Conservation (phyloP, 495 filamentous ascomycete species). For the Aspergillus affinis region DNA sequence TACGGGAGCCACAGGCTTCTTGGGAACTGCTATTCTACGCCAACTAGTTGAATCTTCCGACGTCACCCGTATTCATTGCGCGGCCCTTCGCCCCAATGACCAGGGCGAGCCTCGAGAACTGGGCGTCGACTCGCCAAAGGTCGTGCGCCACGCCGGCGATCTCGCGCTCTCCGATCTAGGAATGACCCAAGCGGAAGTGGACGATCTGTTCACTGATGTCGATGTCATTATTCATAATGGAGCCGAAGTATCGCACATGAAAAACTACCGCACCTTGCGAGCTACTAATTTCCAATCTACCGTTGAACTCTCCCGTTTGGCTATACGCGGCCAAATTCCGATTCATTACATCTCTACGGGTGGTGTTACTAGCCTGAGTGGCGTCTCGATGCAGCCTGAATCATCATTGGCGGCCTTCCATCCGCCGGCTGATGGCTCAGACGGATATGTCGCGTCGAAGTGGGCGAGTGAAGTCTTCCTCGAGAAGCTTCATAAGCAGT, state of each 20-base stretch:
- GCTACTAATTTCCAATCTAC: too few species aligned
- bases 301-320: constrained; percentile 28
- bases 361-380: constrained; percentile 27
- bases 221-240: constrained; percentile 54
- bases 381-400: neutral
- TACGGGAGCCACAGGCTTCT: constrained; percentile 23
- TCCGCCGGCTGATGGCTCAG: constrained; percentile 11
- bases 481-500: constrained; percentile 28
- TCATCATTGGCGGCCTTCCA: neutral
- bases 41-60: constrained; percentile 12
- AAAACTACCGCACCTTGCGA: constrained; percentile 47
- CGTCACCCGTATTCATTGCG: constrained; percentile 20
- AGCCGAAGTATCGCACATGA: constrained; percentile 49
- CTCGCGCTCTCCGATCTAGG: too few species aligned
- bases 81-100: too few species aligned
- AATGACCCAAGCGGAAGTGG: too few species aligned
- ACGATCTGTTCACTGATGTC: constrained; percentile 33
- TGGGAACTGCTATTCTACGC: constrained; percentile 21
- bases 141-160: constrained; percentile 40
- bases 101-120: too few species aligned
- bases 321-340: constrained; percentile 31
- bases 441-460: constrained; percentile 51
- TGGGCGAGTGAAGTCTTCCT: constrained; percentile 56
- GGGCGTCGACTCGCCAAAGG: constrained; percentile 23
- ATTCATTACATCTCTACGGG: constrained; percentile 52